Percentiles rank a stretch among this genome's conserved stretches.
Conservation (phyloP, 1,139 yeast species). For the Geotrichum aggregatum region DNA sequence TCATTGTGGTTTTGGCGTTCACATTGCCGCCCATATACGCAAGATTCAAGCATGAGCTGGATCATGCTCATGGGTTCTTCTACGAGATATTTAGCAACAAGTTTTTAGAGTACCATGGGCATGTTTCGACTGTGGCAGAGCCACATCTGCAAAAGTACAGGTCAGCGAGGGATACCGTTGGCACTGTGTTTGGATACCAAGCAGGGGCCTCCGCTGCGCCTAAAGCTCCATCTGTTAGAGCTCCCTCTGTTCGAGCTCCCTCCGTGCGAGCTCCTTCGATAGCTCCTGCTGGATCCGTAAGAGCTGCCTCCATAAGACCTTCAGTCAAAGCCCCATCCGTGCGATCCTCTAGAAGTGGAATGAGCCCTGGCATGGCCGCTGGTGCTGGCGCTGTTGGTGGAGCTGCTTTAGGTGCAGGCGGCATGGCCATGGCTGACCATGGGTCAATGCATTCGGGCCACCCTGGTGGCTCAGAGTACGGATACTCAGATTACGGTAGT, state of each 20-base stretch:
- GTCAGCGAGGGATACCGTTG: slow-evolving; percentile 25
- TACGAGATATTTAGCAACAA: slow-evolving; percentile 56
- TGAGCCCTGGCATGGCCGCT: slow-evolving; percentile 10
- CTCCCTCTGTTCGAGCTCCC: slow-evolving; percentile 4
- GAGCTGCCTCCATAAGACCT: not conserved
- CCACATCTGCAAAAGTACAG: slow-evolving; percentile 41
- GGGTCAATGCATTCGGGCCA: too few species aligned
- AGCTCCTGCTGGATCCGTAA: slow-evolving; percentile 15
- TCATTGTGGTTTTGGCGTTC: slow-evolving; percentile 61
- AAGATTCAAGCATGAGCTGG: slow-evolving; percentile 74
- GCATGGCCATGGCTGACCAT: slow-evolving; percentile 4
- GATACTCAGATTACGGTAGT: slow-evolving; percentile 2
- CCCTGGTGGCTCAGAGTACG: not conserved
- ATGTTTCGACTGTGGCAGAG: slow-evolving; percentile 45
- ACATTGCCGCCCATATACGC: slow-evolving; percentile 71
- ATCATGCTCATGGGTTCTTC: slow-evolving; percentile 60
- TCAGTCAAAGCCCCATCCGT: slow-evolving; percentile 6
- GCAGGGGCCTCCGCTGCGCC: slow-evolving; percentile 21
- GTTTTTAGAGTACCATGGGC: slow-evolving; percentile 50
- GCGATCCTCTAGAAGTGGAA: not conserved
- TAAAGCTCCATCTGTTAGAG: slow-evolving; percentile 18
- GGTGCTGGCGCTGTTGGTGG: slow-evolving; percentile 19
- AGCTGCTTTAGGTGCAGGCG: slow-evolving; percentile 17
- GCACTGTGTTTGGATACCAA: slow-evolving; percentile 33
- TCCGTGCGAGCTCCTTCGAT: slow-evolving; percentile 14